phyloP scores from a whole-genome alignment of 2,329 filamentous ascomycete genomes.

The Verticillium longisporum region DNA sequence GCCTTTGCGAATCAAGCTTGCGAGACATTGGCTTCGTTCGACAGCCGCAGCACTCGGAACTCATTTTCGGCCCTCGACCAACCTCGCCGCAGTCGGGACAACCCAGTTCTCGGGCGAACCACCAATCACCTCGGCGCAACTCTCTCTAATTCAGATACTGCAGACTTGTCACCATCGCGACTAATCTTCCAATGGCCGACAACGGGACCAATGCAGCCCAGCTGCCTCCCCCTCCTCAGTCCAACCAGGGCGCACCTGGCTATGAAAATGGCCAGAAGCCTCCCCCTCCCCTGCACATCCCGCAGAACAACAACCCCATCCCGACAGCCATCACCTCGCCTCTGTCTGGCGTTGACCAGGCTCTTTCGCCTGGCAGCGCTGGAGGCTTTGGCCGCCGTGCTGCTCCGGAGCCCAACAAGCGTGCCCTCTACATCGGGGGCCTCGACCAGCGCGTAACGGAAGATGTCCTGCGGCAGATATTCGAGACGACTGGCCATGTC shows the following conservation, averaged over 20 bases:
- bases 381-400: slow-evolving; percentile 80
- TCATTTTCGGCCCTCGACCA: neutral
- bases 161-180: neutral
- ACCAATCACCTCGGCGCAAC: neutral
- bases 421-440: slow-evolving; percentile 91
- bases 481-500: slow-evolving; percentile 97
- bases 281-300: slow-evolving; percentile 86
- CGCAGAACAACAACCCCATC: slow-evolving; percentile 93
- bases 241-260: slow-evolving; percentile 64
- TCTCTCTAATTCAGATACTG: slow-evolving; percentile 16
- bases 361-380: slow-evolving; percentile 80
- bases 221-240: slow-evolving; percentile 63
- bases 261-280: slow-evolving; percentile 72
- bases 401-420: slow-evolving; percentile 96
- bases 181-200: slow-evolving; percentile 63
- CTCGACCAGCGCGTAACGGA: slow-evolving; percentile 93
- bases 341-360: slow-evolving; percentile 60
- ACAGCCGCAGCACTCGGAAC: neutral
- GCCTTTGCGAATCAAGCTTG: neutral
- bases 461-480: slow-evolving; percentile 94
- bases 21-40: neutral
- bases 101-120: neutral
- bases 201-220: slow-evolving; percentile 55
- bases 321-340: slow-evolving; percentile 88
- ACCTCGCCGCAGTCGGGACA: neutral